Base-by-base conservation (phyloP, 768 basidiomycete species). In the Podaxis sp. region DNA sequence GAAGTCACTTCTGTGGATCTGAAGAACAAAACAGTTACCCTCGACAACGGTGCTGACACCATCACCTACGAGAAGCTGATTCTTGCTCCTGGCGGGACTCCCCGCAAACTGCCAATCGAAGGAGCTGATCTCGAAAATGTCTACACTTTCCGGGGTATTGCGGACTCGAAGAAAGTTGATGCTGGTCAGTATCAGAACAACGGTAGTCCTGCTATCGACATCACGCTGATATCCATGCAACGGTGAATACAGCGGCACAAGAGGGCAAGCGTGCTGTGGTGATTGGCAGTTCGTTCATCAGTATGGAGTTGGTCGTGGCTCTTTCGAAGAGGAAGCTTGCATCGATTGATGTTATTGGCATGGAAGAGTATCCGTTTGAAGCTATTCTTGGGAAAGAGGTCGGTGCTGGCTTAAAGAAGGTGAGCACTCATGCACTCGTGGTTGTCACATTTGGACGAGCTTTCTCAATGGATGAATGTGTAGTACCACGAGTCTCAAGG, bases 211-310 rank as follows among this genome's bases (percentile, higher is more conserved):
- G 17, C 19, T 27, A 8, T 57, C 37, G 38, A 47, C 55, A 40
- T 55, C 27, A 66, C 51, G 36, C 59, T 61, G 46, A 62, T 58
- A 13, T 57, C 38, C 38, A 43, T 36, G 49, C 49, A 57, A 9
- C 37, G 17, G 43, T 37, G 22, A 22, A 46, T 60, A 52, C 43
- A 90, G 87, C 82, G 54, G 82, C 82, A 38, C 77, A 89, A 74
- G 89, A 91, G 66, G 89, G 89, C 37, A 91, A 93, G 74, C 79
- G 80, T 54, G 73, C 90, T 63, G 93, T 94, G 36, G 83, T 96
- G 12, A 88, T 96, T 65, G 95, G 95, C 2, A 90, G 87, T 55
- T 92, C 90, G 13, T 97, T 96, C 77, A 97, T 97, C 68, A 86
- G 90, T 60, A 93, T 97, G 93, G 92, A 95, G 72, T 78, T 94